A percentile compares a stretch with the other conserved stretches of the same genome.
These are phyloP conservation scores for Hsuehochloa calcarea DNA, from an alignment of 176 grass and related monocot genomes.

Conservation along the genomic window DNA sequence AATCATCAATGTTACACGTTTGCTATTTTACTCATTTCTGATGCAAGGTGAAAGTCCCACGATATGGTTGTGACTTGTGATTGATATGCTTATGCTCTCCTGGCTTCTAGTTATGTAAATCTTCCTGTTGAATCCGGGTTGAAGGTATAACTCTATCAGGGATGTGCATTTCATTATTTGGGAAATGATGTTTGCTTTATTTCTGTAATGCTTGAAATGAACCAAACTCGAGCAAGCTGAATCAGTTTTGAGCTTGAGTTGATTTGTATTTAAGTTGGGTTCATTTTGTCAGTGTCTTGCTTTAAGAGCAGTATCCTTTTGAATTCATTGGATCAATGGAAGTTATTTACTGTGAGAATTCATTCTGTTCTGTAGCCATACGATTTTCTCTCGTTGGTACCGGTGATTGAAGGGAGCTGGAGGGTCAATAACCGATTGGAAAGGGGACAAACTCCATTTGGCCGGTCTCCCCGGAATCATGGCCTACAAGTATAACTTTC, in stretches of 20 bases:
- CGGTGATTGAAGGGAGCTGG: slow-evolving; percentile 89
- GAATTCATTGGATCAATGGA: not conserved
- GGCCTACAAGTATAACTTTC: slow-evolving; percentile 57
- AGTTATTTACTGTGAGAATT: slow-evolving; percentile 1
- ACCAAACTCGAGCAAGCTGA: not conserved
- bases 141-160: slow-evolving; percentile 58
- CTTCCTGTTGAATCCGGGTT: slow-evolving; percentile 92
- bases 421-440: slow-evolving; percentile 88
- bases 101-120: slow-evolving; percentile 87
- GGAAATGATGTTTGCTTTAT: not conserved
- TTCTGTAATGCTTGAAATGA: not conserved
- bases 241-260: not conserved
- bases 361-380: slow-evolving; percentile 57
- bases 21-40: slow-evolving; percentile 20
- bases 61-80: slow-evolving; percentile 98
- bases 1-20: not conserved
- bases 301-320: not conserved
- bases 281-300: not conserved
- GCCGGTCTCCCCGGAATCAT: slow-evolving; percentile 54
- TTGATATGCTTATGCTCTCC: slow-evolving; percentile 96
- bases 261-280: not conserved
- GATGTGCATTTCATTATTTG: not conserved
- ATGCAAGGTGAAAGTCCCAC: slow-evolving; percentile 86
- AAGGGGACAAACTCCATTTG: slow-evolving; percentile 60
- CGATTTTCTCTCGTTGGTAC: slow-evolving; percentile 77